Percentiles rank a stretch among this genome's conserved stretches.
phyloP scores from a whole-genome alignment of 331 rosid genomes.

The Pyrus hybrid region DNA sequence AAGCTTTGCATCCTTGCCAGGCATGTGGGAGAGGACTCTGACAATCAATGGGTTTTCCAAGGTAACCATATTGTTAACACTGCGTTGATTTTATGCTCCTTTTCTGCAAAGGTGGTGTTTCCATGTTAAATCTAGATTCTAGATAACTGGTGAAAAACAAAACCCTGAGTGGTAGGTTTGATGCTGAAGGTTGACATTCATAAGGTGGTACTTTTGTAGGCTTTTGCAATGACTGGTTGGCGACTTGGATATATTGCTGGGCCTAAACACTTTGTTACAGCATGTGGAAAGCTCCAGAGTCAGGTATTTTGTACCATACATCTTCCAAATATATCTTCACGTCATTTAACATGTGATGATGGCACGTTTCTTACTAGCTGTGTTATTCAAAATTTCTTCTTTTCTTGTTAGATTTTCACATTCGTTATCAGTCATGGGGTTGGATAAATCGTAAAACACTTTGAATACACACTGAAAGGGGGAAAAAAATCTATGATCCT shows the following conservation, averaged over 20 bases:
- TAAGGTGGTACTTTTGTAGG: constrained; percentile 26
- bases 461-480: neutral
- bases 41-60: constrained; percentile 91
- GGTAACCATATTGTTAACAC: constrained; percentile 29
- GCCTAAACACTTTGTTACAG: constrained; percentile 74
- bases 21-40: constrained; percentile 88
- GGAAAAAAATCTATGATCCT: neutral
- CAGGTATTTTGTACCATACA: constrained; percentile 41
- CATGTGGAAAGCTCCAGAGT: constrained; percentile 80
- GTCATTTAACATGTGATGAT: neutral
- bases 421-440: neutral
- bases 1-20: constrained; percentile 88
- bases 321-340: neutral
- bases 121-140: neutral
- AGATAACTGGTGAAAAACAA: neutral
- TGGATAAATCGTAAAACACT: neutral
- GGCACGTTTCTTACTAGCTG: neutral
- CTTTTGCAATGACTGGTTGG: constrained; percentile 97
- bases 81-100: neutral
- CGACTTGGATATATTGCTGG: constrained; percentile 89
- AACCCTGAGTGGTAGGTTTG: neutral
- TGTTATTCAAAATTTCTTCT: neutral
- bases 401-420: neutral
- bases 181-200: constrained; percentile 15
- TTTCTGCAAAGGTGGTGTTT: neutral